Conservation (phyloP, 1,284 basidiomycete species). For the Leccinum angustisporum region DNA sequence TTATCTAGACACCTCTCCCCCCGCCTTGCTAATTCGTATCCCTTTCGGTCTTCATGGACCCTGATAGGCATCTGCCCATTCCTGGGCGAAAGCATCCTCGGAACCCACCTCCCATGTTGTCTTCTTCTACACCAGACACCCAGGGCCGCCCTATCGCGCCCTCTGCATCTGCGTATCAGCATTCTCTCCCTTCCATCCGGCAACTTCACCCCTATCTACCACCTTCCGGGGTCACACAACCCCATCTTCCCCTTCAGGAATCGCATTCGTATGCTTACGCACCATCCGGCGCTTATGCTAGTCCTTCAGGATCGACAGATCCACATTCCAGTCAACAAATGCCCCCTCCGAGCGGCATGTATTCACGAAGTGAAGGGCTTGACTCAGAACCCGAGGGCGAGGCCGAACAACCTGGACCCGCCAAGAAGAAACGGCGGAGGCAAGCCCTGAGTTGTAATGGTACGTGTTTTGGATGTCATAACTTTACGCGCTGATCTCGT, state of each 20-base stretch:
- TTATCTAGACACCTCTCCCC: constrained; percentile 11
- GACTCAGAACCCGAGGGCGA: constrained; percentile 54
- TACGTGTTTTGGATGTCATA: constrained; percentile 38
- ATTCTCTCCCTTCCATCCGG: constrained; percentile 61
- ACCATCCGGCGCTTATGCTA: constrained; percentile 22
- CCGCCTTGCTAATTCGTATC: constrained; percentile 16
- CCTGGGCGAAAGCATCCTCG: constrained; percentile 32
- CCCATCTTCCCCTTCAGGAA: constrained; percentile 23
- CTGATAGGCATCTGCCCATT: constrained; percentile 34
- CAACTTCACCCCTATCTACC: constrained; percentile 63
- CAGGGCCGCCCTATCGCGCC: constrained; percentile 29
- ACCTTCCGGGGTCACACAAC: constrained; percentile 33
- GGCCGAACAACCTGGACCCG: constrained; percentile 49
- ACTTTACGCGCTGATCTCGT: constrained; percentile 7
- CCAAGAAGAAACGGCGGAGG: constrained; percentile 72
- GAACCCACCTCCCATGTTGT: constrained; percentile 19
- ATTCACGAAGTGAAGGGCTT: constrained; percentile 34
- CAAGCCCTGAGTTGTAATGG: constrained; percentile 79
- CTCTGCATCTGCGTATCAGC: constrained; percentile 28
- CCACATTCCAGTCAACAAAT: constrained; percentile 25
- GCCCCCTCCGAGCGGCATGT: constrained; percentile 27
- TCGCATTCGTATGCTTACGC: constrained; percentile 28
- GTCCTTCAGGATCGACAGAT: constrained; percentile 32
- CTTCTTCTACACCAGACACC: constrained; percentile 22
- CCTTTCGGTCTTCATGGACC: constrained; percentile 27